A percentile compares a stretch with the other conserved stretches of the same genome.
Evolutionary conservation across 441 rosid genomes (phyloP).

Genomic region (Pelargonium fulgidum): DNA sequence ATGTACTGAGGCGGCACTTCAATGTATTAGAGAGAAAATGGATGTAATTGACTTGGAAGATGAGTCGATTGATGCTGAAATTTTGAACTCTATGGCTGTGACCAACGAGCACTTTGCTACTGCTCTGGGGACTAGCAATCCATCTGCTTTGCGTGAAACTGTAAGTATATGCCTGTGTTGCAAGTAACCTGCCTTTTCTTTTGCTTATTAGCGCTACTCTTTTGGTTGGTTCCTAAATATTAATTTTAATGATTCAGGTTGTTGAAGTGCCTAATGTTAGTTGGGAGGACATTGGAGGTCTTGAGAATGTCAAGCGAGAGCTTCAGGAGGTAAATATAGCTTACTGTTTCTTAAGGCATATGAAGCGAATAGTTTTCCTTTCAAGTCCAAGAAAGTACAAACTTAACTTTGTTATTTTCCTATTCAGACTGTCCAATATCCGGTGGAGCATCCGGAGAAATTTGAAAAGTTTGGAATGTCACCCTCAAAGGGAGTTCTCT

Average conservation of each 20-base stretch:
- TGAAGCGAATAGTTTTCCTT: too few species aligned
- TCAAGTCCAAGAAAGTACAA: too few species aligned
- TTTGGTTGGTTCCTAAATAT: too few species aligned
- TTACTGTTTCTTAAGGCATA: too few species aligned
- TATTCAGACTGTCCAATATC: constrained; percentile 75
- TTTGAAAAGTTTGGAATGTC: constrained; percentile 44
- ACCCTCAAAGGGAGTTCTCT: constrained; percentile 68
- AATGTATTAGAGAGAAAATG: constrained; percentile 76
- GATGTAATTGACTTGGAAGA: constrained; percentile 73
- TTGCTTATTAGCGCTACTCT: too few species aligned
- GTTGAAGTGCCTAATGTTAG: constrained; percentile 67
- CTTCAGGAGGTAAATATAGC: constrained; percentile 86
- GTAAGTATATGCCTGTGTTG: too few species aligned
- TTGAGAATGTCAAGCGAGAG: constrained; percentile 62
- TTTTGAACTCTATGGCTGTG: constrained; percentile 71
- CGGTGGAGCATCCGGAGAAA: constrained; percentile 84
- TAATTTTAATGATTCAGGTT: too few species aligned
- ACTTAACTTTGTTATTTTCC: too few species aligned
- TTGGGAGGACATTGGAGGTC: constrained; percentile 74
- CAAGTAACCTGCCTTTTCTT: too few species aligned
- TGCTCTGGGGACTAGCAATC: constrained; percentile 73
- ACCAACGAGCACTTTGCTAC: constrained; percentile 66
- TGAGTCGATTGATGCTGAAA: constrained; percentile 66
- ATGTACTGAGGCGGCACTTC: constrained; percentile 70
- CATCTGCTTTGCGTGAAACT: constrained; percentile 51